Evolutionary conservation across 176 grass and related monocot species (phyloP).

Genomic region (Bothriochloa decipiens): DNA sequence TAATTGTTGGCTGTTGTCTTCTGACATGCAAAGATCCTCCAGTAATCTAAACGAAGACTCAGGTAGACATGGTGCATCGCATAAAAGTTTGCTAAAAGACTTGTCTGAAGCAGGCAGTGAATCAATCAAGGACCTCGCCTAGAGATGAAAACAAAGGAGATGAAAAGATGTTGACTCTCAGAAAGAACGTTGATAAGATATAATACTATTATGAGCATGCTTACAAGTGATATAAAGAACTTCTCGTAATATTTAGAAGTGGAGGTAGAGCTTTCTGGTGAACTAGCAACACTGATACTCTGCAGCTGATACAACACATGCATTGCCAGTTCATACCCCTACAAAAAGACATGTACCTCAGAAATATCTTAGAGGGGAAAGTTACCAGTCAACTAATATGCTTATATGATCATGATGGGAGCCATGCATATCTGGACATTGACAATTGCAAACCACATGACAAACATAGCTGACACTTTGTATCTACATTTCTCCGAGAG

Average conservation of each 20-base stretch:
- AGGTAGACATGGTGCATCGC: conserved; percentile 82
- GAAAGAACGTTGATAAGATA: conserved; percentile 28
- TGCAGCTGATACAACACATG: conserved; percentile 84
- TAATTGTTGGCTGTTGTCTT: conserved; percentile 53
- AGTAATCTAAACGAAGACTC: conserved; percentile 77
- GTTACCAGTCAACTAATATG: conserved; percentile 7
- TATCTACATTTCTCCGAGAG: background rate
- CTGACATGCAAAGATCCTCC: conserved; percentile 80
- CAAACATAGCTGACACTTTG: background rate
- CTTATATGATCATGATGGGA: conserved; percentile 14
- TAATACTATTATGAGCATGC: conserved; percentile 39
- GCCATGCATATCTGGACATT: background rate
- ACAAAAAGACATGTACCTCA: conserved; percentile 35
- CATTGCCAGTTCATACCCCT: conserved; percentile 95
- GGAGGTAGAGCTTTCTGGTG: conserved; percentile 45
- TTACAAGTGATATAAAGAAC: conserved; percentile 94
- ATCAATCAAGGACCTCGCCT: conserved; percentile 87
- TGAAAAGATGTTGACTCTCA: conserved; percentile 11
- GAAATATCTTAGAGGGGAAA: conserved; percentile 25
- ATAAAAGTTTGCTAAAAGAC: conserved; percentile 83
- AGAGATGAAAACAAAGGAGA: conserved; percentile 34
- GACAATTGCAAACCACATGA: background rate
- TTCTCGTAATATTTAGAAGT: conserved; percentile 76
- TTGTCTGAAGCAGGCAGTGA: conserved; percentile 88
- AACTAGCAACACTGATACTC: conserved; percentile 51